Base-by-base conservation (phyloP, 805 yeast species). In the Maudiozyma saulgeensis region DNA sequence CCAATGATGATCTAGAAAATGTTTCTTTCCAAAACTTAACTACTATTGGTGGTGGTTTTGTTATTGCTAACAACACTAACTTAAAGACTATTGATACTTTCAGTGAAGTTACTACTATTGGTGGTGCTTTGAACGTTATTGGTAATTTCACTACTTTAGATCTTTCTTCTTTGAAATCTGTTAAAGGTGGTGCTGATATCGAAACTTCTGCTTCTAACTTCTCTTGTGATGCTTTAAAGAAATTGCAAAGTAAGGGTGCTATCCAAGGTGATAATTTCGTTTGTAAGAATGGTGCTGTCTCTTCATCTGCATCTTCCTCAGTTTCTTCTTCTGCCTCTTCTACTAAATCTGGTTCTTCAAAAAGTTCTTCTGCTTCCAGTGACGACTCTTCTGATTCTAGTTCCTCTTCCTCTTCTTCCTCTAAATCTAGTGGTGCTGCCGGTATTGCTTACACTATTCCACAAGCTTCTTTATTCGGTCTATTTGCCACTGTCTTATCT, bases 151-250 rank as follows among this genome's bases (percentile, higher is more conserved):
- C 81, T 68, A 77, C 82, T 64, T 91, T 93, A 64, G 72, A 88
- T 53, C 79, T 93, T 68, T 80, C 83, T 56, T 62, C 79, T 40
- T 80, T 91, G 68, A 74, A 70, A 62, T 79, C 84, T 63, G 96
- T 93, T 62, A 80, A 80, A 67, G 99, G 99, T 79, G 96, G 96
- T 69, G 93, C 90, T 72, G 73, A 74, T 64, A 76, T 93, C 64
- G 84, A 83, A 67, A 78, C 96, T 52, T 67, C 71, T 49, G 84
- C 87, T 67, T 52, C 62, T 47, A 83, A 84, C 62, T 81, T 87
- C 72, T 80, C 87, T 72, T 91, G 99, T 80, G 69, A 76, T 54
- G 74, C 77, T 49, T 88, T 90, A 75, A 78, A 84, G 69, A 63
- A 69, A 48, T 78, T 87, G 66, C 82, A 86, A 78, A 69, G 73